Percentiles rank a stretch among this genome's conserved stretches.
Conservation (phyloP, 73 alveolate species). For the Paramecium bursaria region DNA sequence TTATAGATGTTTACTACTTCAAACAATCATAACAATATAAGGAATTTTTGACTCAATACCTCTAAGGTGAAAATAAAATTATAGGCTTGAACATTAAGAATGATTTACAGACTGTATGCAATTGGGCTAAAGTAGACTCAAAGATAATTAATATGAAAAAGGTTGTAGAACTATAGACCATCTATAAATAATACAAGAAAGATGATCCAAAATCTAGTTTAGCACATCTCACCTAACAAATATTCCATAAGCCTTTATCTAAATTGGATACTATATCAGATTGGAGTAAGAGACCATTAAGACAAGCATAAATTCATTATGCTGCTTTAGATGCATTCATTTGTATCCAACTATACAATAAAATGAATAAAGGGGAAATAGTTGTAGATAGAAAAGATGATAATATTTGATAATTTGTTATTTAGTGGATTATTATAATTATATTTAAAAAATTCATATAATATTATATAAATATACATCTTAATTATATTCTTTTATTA, state of each 20-base stretch:
- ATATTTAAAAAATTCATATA: background rate
- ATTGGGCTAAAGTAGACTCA: background rate
- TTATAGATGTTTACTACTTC: background rate
- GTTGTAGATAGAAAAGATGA: no score
- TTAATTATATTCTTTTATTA: slow-evolving; percentile 38
- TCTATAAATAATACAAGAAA: background rate
- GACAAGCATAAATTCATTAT: slow-evolving; percentile 87
- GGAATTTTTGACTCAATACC: background rate
- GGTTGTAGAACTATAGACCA: background rate
- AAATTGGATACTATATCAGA: slow-evolving; percentile 89
- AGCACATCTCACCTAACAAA: background rate
- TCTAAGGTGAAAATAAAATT: background rate
- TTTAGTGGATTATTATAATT: no score
- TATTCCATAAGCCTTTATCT: slow-evolving; percentile 64
- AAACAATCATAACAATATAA: background rate
- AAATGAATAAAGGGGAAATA: no score
- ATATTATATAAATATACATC: slow-evolving; percentile 19
- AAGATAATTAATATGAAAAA: background rate
- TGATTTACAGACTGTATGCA: background rate
- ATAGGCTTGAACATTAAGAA: background rate
- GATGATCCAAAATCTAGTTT: background rate
- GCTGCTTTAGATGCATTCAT: slow-evolving; percentile 94
- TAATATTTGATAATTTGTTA: no score
- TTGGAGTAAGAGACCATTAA: slow-evolving; percentile 92
- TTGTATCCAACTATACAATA: slow-evolving; percentile 44